Conservation (phyloP, 768 basidiomycete species). For the Suillus clintonianus region DNA sequence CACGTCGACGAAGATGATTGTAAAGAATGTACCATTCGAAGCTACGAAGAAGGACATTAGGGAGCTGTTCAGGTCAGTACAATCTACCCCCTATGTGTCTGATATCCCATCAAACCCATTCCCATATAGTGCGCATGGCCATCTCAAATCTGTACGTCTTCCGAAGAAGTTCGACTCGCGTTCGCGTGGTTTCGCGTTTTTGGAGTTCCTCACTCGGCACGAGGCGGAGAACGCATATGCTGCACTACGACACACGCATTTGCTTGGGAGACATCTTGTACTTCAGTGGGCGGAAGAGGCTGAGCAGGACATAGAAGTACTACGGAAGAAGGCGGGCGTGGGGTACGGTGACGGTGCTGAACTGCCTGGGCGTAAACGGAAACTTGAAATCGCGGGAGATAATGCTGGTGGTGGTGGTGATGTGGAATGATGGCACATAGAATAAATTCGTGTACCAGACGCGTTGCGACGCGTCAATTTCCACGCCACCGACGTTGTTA, state of each 20-base stretch:
- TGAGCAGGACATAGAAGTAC: conserved; percentile 72
- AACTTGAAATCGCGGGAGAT: conserved; percentile 56
- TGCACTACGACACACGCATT: conserved; percentile 89
- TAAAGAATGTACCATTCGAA: conserved; percentile 99
- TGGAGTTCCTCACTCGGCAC: conserved; percentile 87
- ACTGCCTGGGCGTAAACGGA: conserved; percentile 76
- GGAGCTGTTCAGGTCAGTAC: conserved; percentile 80
- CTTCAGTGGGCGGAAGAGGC: conserved; percentile 91
- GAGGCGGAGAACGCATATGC: conserved; percentile 91
- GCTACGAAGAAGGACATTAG: conserved; percentile 90
- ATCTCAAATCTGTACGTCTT: conserved; percentile 90
- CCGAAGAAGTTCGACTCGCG: conserved; percentile 90
- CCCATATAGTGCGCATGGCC: conserved; percentile 73
- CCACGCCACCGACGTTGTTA: conserved; percentile 7
- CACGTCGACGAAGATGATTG: conserved; percentile 89
- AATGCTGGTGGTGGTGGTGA: conserved; percentile 35
- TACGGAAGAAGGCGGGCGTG: conserved; percentile 80
- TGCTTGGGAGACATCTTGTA: conserved; percentile 93
- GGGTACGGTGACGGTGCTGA: conserved; percentile 70
- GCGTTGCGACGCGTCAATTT: conserved; percentile 3
- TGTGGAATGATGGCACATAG: conserved; percentile 12
- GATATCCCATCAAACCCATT: conserved; percentile 3
- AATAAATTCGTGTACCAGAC: not conserved
- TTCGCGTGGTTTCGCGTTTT: conserved; percentile 93
- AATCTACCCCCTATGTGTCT: not conserved